phyloP scores from a whole-genome alignment of 192 early-diverging fungal species.

The Chytriomyces sp. region DNA sequence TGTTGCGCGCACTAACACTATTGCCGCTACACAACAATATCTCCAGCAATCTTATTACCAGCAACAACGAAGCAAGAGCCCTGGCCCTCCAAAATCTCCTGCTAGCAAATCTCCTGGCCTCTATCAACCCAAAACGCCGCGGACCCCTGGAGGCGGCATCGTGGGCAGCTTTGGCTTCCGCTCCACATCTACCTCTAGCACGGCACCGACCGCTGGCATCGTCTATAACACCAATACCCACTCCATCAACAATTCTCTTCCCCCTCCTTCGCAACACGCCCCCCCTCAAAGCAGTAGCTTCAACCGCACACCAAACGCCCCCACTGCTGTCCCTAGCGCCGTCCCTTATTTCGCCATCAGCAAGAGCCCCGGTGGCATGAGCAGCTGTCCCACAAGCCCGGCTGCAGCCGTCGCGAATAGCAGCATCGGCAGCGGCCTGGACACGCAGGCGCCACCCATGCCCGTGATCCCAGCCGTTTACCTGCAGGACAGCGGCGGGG shows the following conservation, averaged over 20 bases:
- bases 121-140: neutral
- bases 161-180: no score
- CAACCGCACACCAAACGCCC: constrained; percentile 14
- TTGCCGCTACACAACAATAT: no score
- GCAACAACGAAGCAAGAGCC: no score
- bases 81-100: neutral
- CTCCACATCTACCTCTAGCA: no score
- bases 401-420: neutral
- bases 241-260: no score
- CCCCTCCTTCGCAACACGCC: neutral
- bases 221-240: no score
- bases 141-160: neutral
- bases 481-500: neutral
- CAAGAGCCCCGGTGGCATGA: neutral
- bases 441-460: constrained; percentile 1
- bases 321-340: constrained; percentile 8
- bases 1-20: no score
- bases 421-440: neutral
- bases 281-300: neutral
- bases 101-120: neutral
- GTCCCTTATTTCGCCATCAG: constrained; percentile 11
- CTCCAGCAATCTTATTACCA: no score
- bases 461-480: constrained; percentile 13
- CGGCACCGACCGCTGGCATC: no score
- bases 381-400: neutral